phyloP scores from a whole-genome alignment of 805 yeast genomes.

The Zygotorulaspora sp. region DNA sequence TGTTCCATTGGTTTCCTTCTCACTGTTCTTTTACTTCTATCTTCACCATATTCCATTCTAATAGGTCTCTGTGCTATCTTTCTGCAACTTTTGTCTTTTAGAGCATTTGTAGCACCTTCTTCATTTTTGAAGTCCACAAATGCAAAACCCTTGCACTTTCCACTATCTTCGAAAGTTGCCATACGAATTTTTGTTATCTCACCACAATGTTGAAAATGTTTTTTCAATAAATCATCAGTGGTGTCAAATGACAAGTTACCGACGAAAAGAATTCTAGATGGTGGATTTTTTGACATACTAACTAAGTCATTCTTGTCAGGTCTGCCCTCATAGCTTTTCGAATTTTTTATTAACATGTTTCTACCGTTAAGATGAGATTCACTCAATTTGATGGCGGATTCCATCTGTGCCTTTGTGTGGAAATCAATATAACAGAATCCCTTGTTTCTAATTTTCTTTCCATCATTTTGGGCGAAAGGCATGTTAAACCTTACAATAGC shows the following conservation, averaged over 20 bases:
- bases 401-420: slow-evolving; percentile 52
- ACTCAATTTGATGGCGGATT: slow-evolving; percentile 58
- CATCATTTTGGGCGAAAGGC: slow-evolving; percentile 60
- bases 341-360: slow-evolving; percentile 76
- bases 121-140: slow-evolving; percentile 81
- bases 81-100: slow-evolving; percentile 64
- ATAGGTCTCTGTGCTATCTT: slow-evolving; percentile 67
- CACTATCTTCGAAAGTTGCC: slow-evolving; percentile 97
- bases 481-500: slow-evolving; percentile 74
- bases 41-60: slow-evolving; percentile 92
- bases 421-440: slow-evolving; percentile 94
- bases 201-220: slow-evolving; percentile 89
- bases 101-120: slow-evolving; percentile 76
- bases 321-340: slow-evolving; percentile 80
- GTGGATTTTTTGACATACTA: slow-evolving; percentile 67
- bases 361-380: slow-evolving; percentile 79
- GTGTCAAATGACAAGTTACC: slow-evolving; percentile 94
- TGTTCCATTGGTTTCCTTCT: slow-evolving; percentile 33
- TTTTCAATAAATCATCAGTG: slow-evolving; percentile 68
- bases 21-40: slow-evolving; percentile 75
- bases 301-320: slow-evolving; percentile 55
- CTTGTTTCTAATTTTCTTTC: slow-evolving; percentile 51
- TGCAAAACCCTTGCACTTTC: slow-evolving; percentile 95
- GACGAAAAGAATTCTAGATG: slow-evolving; percentile 82
- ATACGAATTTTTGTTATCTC: slow-evolving; percentile 78